Conservation (phyloP, 2,329 filamentous ascomycete genomes). For the Pseudogymnoascus sp. region DNA sequence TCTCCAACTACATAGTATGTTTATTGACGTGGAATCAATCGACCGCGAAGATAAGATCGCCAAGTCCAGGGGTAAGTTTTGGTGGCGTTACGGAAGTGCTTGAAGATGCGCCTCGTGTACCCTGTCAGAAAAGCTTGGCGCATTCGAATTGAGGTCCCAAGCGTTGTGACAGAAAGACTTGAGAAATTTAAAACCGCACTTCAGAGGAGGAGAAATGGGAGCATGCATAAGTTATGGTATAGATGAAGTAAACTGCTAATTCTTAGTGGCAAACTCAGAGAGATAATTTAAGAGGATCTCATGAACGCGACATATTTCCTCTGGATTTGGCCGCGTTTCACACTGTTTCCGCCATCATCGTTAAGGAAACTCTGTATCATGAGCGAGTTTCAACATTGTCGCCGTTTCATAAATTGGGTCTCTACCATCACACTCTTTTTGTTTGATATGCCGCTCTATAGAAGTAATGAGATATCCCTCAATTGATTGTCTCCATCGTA, state of each 20-base stretch:
- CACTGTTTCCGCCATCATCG: background rate
- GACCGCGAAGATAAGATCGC: background rate
- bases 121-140: background rate
- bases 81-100: background rate
- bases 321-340: background rate
- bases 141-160: background rate
- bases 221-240: background rate
- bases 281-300: no score
- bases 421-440: background rate
- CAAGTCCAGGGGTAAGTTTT: background rate
- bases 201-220: background rate
- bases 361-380: background rate
- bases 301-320: background rate
- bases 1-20: background rate
- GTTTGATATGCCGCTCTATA: slow-evolving; percentile 1
- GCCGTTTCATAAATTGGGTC: background rate
- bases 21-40: background rate
- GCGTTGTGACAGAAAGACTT: background rate
- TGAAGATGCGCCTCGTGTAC: background rate
- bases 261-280: background rate
- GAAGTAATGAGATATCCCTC: background rate
- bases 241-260: background rate
- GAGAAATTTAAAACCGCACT: no score
- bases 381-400: background rate
- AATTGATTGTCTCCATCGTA: background rate